Evolutionary conservation across 768 basidiomycete species (phyloP), one percentile per base, ranked within the genome.

Genomic region (Lactarius tabidus): DNA sequence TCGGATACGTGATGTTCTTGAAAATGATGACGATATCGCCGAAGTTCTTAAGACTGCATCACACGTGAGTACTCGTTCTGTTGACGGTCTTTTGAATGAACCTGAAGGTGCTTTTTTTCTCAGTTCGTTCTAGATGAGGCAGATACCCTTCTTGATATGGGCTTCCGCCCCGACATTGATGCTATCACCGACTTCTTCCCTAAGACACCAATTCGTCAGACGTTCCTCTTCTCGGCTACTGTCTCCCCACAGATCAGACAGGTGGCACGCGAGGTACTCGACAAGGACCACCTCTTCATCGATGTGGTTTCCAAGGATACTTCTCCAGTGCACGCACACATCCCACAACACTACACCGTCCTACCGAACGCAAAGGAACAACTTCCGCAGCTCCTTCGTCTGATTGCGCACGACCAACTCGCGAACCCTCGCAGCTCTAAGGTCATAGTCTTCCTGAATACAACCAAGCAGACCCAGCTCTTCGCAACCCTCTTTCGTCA

Each of bases 121-220:
- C 67, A 93, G 91, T 82, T 98, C 59, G 82, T 98, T 65, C 79
- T 98, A 63, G 97, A 98, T 72, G 93, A 97, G 74, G 92, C 93
- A 14, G 95, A 98, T 72, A 91, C 89, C 0, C 80, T 96, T 15
- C 80, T 98, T 14, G 92, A 94, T 63, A 90, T 95, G 88, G 95
- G 95, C 69, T 97, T 96, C 83, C 84, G 89, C 5, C 83, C 87
- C 28, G 95, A 96, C 70, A 85, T 98, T 35, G 85, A 90, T 26
- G 84, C 82, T 1, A 93, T 96, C 70, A 75, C 82, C 33, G 72
- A 77, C 5, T 81, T 79, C 71, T 79, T 95, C n/a, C 88, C 89
- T 9, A 77, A 78, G 23, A 70, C 77, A 1, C 84, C 87, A 0
- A 73, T 84, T 60, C 86, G 93, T n/a, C 94, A 95, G 72, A 96